Evolutionary conservation across 768 basidiomycete genomes (phyloP).

Genomic region (Podaxis mareebaensis): DNA sequence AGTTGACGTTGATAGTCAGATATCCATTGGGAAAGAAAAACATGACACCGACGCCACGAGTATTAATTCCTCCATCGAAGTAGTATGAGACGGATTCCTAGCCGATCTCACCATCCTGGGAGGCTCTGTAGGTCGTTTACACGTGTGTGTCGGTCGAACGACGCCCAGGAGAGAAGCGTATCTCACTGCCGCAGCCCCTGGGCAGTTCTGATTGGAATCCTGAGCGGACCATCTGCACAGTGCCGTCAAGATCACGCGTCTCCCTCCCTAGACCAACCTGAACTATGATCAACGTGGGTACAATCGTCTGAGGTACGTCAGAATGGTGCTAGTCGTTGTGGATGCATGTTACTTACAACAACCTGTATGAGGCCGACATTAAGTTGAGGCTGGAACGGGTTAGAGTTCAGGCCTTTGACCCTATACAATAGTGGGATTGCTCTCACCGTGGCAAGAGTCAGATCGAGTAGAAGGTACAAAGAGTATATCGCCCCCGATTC

Average conservation of each 20-base stretch:
- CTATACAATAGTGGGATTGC: background rate
- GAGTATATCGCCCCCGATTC: constrained; percentile 3
- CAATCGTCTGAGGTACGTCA: background rate
- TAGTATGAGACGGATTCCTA: background rate
- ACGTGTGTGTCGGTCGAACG: background rate
- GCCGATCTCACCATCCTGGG: background rate
- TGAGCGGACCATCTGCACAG: background rate
- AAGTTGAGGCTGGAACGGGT: background rate
- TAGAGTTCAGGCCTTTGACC: background rate
- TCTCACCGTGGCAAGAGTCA: constrained; percentile 1
- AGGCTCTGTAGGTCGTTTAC: background rate
- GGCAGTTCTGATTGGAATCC: background rate
- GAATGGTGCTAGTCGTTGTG: background rate
- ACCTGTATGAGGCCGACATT: constrained; percentile 8
- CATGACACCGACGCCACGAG: background rate
- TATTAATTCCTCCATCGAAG: background rate
- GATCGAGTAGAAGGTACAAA: background rate
- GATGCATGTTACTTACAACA: background rate
- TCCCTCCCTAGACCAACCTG: constrained; percentile 8
- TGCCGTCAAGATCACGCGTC: background rate
- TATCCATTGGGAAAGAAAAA: background rate
- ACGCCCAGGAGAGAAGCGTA: background rate
- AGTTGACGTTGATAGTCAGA: background rate
- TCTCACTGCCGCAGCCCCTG: background rate
- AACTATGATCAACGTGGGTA: constrained; percentile 6